Base-by-base conservation (phyloP, 352 stramenopile species). In the Globisporangium mamillatum region DNA sequence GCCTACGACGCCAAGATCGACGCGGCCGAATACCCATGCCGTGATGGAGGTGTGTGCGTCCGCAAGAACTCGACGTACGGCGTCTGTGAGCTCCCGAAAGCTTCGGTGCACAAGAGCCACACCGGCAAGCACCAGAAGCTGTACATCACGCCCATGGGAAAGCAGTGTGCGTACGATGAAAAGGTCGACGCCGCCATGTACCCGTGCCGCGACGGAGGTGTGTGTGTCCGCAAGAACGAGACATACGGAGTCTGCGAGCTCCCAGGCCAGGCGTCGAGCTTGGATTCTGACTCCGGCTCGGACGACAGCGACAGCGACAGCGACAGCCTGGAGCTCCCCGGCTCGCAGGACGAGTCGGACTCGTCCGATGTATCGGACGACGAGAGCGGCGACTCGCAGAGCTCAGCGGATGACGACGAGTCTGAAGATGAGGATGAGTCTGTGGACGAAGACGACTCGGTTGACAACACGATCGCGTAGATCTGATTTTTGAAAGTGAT, bases 81-180 rank as follows among this genome's bases (percentile, higher is more conserved):
- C 60, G 64, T 76, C n/a, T 90, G 82, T 72, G 69, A 68, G 36
- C 48, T 66, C 22, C 60, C 60, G 14, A 48, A 48, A n/a, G 41
- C 14, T 16, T 48, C 41, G 16, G 8, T 16, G 16, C 41, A 50
- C 41, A 50, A 50, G 41, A 50, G 41, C 16, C 66, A 71, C 29
- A 27, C 20, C 48, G 29, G n/a, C 25, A 50, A 22, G 38, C 67
- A 68, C 29, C 53, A 75, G 69, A 86, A 86, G 69, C 77, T 90
- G 55, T 84, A 82, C 74, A 74, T 90, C 59, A 84, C 75, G 46
- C 71, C 76, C 12, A 68, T 86, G 46, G 82, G 82, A 67, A 36
- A 80, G 20, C 82, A 85, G 60, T 89, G 82, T 68, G 77, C 78
- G 52, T 90, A 83, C 73, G 79, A 89, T 69, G 79, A 60, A 63